Evolutionary conservation across 176 grass and related monocot genomes (phyloP).

Genomic region (Oryza brachyantha): DNA sequence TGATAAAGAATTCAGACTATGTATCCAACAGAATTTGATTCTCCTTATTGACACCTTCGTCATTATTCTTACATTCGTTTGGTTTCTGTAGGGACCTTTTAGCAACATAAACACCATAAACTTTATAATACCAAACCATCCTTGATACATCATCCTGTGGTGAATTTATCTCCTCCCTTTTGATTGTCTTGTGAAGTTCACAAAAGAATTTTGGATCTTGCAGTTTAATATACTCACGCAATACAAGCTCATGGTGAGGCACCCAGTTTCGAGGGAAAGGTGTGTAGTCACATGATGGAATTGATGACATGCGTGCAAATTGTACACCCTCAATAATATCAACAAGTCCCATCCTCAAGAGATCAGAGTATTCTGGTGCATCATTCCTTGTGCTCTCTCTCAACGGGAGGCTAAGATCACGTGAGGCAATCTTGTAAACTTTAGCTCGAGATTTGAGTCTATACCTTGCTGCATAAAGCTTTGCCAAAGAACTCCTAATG

Average conservation of each 20-base stretch:
- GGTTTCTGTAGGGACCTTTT: no score
- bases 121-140: no score
- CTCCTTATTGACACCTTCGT: no score
- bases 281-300: constrained; percentile 94
- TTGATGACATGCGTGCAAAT: constrained; percentile 77
- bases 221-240: constrained; percentile 89
- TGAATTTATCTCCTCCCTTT: constrained; percentile 56
- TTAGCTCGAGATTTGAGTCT: constrained; percentile 93
- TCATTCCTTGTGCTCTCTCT: constrained; percentile 79
- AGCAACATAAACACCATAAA: no score
- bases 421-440: constrained; percentile 89
- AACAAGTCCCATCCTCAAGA: constrained; percentile 88
- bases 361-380: constrained; percentile 92
- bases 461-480: constrained; percentile 90
- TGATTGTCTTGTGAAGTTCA: constrained; percentile 73
- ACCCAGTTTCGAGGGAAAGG: constrained; percentile 85
- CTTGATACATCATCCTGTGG: constrained; percentile 81
- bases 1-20: no score
- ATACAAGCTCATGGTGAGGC: constrained; percentile 72
- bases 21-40: no score
- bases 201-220: constrained; percentile 91
- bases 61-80: no score
- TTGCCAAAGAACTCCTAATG: constrained; percentile 81
- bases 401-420: constrained; percentile 83
- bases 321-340: constrained; percentile 93